Conservation (phyloP, 208 protist genomes). For the Leishmania martiniquensis region DNA sequence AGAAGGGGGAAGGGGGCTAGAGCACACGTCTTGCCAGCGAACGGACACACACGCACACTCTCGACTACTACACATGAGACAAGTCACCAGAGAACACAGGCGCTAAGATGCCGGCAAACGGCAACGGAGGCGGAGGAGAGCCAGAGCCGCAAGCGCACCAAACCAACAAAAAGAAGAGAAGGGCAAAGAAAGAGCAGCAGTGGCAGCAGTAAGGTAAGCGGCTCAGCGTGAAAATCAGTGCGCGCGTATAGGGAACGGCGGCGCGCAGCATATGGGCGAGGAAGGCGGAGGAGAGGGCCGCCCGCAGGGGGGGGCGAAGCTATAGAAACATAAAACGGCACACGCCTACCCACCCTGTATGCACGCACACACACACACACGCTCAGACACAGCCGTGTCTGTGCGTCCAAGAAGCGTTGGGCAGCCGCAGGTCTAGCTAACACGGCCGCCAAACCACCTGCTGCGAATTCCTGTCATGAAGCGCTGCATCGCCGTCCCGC, state of each 20-base stretch:
- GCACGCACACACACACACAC: neutral
- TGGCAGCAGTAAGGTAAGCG: neutral
- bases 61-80: neutral
- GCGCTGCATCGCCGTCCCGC: slow-evolving; percentile 35
- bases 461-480: slow-evolving; percentile 31
- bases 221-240: neutral
- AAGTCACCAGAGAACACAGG: neutral
- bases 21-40: neutral
- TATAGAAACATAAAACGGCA: neutral
- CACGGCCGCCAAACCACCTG: slow-evolving; percentile 35
- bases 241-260: neutral
- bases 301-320: neutral
- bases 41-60: neutral
- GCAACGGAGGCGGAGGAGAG: neutral
- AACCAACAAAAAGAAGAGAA: neutral
- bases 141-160: neutral
- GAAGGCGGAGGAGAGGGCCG: neutral
- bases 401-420: neutral
- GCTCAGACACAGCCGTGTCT: neutral
- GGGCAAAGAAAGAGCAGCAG: neutral
- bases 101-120: neutral
- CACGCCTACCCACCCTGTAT: too few relatives aligned
- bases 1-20: neutral
- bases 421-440: neutral
- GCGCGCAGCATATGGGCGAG: neutral